Evolutionary conservation across 371 early-diverging fungal genomes (phyloP).

Genomic region (Mortierella sp.): DNA sequence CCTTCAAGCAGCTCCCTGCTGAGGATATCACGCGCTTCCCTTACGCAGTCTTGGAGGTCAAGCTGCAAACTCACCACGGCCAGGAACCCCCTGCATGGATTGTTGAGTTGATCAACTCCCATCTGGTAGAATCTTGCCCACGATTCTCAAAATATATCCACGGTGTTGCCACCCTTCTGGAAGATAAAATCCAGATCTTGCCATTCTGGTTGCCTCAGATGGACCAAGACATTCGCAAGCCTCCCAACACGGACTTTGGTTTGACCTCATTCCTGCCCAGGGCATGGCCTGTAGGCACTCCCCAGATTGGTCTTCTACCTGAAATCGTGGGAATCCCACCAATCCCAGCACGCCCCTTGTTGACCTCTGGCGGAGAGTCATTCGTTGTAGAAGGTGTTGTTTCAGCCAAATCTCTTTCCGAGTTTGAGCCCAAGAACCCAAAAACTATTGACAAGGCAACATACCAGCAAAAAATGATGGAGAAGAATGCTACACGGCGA

Average conservation of each 20-base stretch:
- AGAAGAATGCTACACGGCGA: conserved; percentile 39
- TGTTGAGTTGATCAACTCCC: conserved; percentile 84
- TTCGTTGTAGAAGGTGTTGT: neutral
- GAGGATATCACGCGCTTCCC: conserved; percentile 92
- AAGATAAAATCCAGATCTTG: conserved; percentile 86
- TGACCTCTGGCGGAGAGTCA: conserved; percentile 26
- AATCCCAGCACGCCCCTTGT: conserved; percentile 7
- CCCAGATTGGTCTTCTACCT: conserved; percentile 34
- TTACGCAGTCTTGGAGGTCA: conserved; percentile 97
- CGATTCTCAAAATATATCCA: conserved; percentile 99
- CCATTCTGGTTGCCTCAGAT: conserved; percentile 99
- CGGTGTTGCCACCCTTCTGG: conserved; percentile 93
- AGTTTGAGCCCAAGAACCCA: conserved; percentile 55
- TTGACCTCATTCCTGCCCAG: conserved; percentile 63
- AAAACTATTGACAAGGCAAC: conserved; percentile 57
- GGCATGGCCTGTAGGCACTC: conserved; percentile 52
- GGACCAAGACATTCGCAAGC: conserved; percentile 89
- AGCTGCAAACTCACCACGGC: conserved; percentile 89
- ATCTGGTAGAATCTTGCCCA: conserved; percentile 96
- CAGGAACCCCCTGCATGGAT: conserved; percentile 95
- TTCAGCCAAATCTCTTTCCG: conserved; percentile 41
- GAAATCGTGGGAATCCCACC: neutral
- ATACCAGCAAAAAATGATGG: conserved; percentile 48
- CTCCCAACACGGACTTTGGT: conserved; percentile 67
- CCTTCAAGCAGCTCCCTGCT: conserved; percentile 85